These are phyloP conservation scores for Omphalea diandra DNA, from an alignment of 441 rosid genomes.

Conservation along the genomic window DNA sequence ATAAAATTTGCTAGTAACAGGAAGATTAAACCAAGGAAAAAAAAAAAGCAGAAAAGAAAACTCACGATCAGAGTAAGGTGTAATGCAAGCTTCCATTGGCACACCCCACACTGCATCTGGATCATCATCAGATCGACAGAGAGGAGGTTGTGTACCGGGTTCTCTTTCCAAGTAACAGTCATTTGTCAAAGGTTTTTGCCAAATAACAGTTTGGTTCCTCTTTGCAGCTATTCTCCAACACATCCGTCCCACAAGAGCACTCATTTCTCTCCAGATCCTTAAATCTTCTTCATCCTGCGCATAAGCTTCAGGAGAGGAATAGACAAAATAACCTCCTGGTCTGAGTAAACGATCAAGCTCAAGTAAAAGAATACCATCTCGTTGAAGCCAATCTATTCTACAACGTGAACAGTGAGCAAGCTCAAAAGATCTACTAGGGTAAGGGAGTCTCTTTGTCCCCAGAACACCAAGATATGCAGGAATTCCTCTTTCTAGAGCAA, in stretches of 20 bases:
- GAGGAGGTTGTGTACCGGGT: slow-evolving; percentile 87
- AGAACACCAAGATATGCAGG: slow-evolving; percentile 98
- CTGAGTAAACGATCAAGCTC: slow-evolving; percentile 95
- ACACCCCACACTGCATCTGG: slow-evolving; percentile 88
- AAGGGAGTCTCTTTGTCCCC: slow-evolving; percentile 96
- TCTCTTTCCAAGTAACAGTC: slow-evolving; percentile 86
- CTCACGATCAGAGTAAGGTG: slow-evolving; percentile 90
- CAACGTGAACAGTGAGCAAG: slow-evolving; percentile 98
- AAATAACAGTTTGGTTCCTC: slow-evolving; percentile 93
- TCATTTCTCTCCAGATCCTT: slow-evolving; percentile 94
- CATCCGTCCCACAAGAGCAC: slow-evolving; percentile 85
- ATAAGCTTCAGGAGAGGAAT: slow-evolving; percentile 98
- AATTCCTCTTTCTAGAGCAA: slow-evolving; percentile 97
- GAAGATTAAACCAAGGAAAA: neutral
- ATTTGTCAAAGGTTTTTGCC: slow-evolving; percentile 95
- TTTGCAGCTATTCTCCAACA: slow-evolving; percentile 95
- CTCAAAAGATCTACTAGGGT: slow-evolving; percentile 98
- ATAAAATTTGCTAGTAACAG: neutral
- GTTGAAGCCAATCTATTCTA: slow-evolving; percentile 98
- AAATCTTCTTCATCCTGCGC: slow-evolving; percentile 96
- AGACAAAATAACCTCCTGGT: slow-evolving; percentile 98
- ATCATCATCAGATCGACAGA: slow-evolving; percentile 81
- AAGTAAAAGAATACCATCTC: slow-evolving; percentile 97
- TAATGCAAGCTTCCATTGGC: slow-evolving; percentile 91
- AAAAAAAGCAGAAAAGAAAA: slow-evolving; percentile 13